Base-by-base conservation (phyloP, 1,139 yeast species). In the Candida freyschussii region DNA sequence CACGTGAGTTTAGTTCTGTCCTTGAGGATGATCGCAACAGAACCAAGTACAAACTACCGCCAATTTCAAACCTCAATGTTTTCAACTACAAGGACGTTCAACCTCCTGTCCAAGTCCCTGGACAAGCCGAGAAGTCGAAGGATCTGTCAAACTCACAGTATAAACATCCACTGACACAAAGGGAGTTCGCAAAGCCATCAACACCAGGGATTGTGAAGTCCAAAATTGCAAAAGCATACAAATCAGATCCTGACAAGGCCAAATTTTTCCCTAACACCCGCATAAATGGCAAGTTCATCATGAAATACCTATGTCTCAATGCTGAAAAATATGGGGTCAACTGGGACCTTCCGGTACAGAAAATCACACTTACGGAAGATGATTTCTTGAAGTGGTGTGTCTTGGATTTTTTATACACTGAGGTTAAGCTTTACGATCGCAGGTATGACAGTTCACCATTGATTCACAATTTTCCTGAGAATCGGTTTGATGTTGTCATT, bases 311-410 rank as follows among this genome's bases (percentile, higher is more conserved):
- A 3, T 26, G 36, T 2, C 21, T 4, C 34, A 24, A 16, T 12
- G 10, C 10, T 3, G 21, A 21, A 16, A 19, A 29, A 13, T 7
- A 28, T 14, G 18, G 7, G 13, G 8, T 13, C 6, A 29, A 36
- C 7, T 8, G 9, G 13, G 20, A 24, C 4, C 26, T 17, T 19
- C 10, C 22, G 9, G n/a, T 23, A 4, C 36, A 34, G 7, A 7
- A 17, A 15, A 24, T 39, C 11, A 5, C 8, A 10, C 14, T 42
- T 4, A 13, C 34, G 3, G 34, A 40, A 13, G 25, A 34, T 9
- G 33, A 38, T 13, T 13, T 42, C 7, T 8, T 42, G 3, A 21
- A 34, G 4, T 42, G 45, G 45, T 30, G 31, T n/a, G 16, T 42
- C 13, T 8, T 38, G 23, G 45, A 42, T n/a, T 42, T 42, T 19